Percentiles rank a stretch among this genome's conserved stretches.
Evolutionary conservation across 768 basidiomycete species (phyloP).

Genomic region (Trametes cingulata): DNA sequence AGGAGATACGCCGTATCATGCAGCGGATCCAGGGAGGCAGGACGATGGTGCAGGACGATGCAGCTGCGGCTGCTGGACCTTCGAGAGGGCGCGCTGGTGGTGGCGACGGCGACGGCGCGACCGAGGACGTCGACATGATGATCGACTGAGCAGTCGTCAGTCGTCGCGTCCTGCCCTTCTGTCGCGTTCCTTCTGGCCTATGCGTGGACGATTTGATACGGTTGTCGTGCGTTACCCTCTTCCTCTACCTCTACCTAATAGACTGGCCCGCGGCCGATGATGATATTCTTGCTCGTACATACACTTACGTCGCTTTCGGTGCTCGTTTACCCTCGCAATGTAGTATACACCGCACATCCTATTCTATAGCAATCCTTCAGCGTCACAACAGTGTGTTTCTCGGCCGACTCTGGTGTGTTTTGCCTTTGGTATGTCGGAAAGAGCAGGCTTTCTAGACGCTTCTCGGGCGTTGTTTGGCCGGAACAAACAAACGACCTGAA

Average conservation of each 20-base stretch:
- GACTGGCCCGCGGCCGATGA: background rate
- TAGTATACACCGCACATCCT: background rate
- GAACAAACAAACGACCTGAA: constrained; percentile 20
- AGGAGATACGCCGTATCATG: background rate
- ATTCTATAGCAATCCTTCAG: too few relatives aligned
- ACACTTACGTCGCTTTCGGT: background rate
- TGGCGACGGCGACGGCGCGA: background rate
- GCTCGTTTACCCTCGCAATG: constrained; percentile 9
- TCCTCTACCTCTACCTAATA: background rate
- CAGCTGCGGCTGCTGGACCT: background rate
- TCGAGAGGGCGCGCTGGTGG: background rate
- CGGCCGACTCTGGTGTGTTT: constrained; percentile 1
- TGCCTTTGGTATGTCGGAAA: background rate
- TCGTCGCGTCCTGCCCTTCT: background rate
- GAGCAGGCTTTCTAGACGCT: constrained; percentile 5
- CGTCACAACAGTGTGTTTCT: background rate
- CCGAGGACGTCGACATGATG: constrained; percentile 17
- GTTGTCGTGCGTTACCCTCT: too few relatives aligned
- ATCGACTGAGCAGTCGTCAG: constrained; percentile 1
- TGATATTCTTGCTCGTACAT: background rate
- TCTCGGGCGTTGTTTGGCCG: constrained; percentile 23
- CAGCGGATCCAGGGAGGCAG: background rate
- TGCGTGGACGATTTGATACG: background rate
- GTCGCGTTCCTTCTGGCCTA: background rate
- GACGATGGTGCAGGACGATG: background rate